A percentile compares a stretch with the other conserved stretches of the same genome.
These are phyloP conservation scores for Citrullus colocynthis DNA, from an alignment of 306 rosid genomes.

Conservation along the genomic window DNA sequence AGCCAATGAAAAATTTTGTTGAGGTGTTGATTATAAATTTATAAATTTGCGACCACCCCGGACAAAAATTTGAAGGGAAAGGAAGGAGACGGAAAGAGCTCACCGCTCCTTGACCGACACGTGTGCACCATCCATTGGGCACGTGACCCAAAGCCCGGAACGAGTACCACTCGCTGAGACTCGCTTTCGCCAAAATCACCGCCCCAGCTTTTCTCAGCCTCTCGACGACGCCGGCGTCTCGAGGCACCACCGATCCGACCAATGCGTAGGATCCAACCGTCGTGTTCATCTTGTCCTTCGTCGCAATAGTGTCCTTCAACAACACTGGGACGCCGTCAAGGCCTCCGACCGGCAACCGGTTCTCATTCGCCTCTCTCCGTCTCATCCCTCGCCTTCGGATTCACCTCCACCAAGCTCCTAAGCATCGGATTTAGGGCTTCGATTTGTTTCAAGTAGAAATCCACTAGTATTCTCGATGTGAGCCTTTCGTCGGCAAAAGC, in stretches of 20 bases:
- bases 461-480: constrained; percentile 37
- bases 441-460: constrained; percentile 30
- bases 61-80: no score
- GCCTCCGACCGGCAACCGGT: background rate
- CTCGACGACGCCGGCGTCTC: constrained; percentile 43
- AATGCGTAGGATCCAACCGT: constrained; percentile 50
- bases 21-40: no score
- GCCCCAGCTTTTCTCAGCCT: constrained; percentile 45
- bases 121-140: constrained; percentile 36
- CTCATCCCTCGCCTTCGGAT: constrained; percentile 43
- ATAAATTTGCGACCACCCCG: no score
- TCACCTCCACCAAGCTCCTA: constrained; percentile 44
- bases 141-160: constrained; percentile 10
- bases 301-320: constrained; percentile 44
- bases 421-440: constrained; percentile 33
- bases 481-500: constrained; percentile 27
- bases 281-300: constrained; percentile 41
- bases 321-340: constrained; percentile 53
- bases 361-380: constrained; percentile 14
- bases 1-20: no score
- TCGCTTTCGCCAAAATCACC: constrained; percentile 47
- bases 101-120: constrained; percentile 38
- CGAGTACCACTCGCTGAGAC: constrained; percentile 35
- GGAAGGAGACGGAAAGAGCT: background rate
- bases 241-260: constrained; percentile 37